phyloP scores from a whole-genome alignment of 2,329 filamentous ascomycete species.

The Aspergillus transmontanensis region DNA sequence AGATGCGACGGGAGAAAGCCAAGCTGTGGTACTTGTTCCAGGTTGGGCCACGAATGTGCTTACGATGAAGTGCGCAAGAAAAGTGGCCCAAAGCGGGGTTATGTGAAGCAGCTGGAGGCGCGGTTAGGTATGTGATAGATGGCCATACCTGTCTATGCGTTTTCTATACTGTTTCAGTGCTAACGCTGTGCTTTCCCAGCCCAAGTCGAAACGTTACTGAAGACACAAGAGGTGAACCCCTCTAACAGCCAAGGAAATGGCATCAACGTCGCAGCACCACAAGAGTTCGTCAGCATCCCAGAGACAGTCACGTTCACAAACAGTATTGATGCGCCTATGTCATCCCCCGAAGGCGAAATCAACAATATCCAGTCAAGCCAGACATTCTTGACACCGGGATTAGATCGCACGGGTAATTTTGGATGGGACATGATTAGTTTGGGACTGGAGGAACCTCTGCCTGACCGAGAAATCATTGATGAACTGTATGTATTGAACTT shows the following conservation, averaged over 20 bases:
- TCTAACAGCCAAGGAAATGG: slow-evolving; percentile 32
- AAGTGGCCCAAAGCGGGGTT: slow-evolving; percentile 91
- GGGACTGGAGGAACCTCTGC: slow-evolving; percentile 79
- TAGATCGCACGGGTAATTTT: slow-evolving; percentile 50
- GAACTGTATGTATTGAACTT: slow-evolving; percentile 64
- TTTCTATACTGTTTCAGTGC: slow-evolving; percentile 1
- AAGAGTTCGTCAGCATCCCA: slow-evolving; percentile 29
- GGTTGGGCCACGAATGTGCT: slow-evolving; percentile 82
- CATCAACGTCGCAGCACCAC: slow-evolving; percentile 28
- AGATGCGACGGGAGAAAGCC: slow-evolving; percentile 84
- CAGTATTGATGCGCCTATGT: slow-evolving; percentile 23
- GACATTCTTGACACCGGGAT: slow-evolving; percentile 24
- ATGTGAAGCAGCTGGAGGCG: slow-evolving; percentile 92
- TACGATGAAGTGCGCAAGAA: slow-evolving; percentile 93
- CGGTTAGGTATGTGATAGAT: slow-evolving; percentile 70
- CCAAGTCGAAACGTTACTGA: slow-evolving; percentile 89
- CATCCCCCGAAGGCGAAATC: slow-evolving; percentile 29
- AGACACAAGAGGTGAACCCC: slow-evolving; percentile 66
- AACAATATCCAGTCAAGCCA: slow-evolving; percentile 23
- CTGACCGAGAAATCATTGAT: slow-evolving; percentile 77
- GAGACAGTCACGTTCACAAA: slow-evolving; percentile 27
- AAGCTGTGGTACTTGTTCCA: slow-evolving; percentile 83
- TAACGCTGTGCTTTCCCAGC: slow-evolving; percentile 54
- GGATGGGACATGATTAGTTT: slow-evolving; percentile 86
- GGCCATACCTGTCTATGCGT: neutral